Conservation (phyloP, 441 rosid species). For the Corymbia calophylla region DNA sequence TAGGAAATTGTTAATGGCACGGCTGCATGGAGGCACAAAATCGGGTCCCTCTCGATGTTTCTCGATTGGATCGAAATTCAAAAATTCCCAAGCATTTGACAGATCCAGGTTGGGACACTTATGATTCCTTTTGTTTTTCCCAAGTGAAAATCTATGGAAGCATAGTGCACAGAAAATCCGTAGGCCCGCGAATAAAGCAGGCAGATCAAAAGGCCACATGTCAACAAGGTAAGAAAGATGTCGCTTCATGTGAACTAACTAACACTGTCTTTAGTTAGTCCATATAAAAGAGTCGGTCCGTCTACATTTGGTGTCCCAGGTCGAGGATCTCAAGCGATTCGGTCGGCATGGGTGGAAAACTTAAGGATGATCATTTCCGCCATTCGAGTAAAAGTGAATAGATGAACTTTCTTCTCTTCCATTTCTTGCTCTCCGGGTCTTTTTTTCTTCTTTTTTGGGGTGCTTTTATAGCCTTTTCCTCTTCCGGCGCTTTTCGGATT, state of each 20-base stretch:
- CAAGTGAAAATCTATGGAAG: neutral
- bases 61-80: neutral
- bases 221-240: neutral
- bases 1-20: neutral
- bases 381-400: neutral
- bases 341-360: neutral
- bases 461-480: neutral
- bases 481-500: neutral
- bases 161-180: neutral
- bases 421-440: neutral
- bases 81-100: neutral
- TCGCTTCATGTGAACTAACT: neutral
- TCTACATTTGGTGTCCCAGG: neutral
- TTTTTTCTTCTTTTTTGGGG: too few relatives aligned
- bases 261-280: too few relatives aligned
- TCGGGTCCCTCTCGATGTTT: neutral
- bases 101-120: neutral
- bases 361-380: neutral
- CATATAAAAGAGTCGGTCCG: too few relatives aligned
- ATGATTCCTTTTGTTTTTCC: neutral
- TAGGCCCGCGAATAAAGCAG: neutral
- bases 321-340: neutral
- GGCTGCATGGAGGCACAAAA: neutral
- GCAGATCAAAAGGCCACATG: neutral
- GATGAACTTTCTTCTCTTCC: neutral